Percentiles rank a stretch among this genome's conserved stretches.
phyloP scores from a whole-genome alignment of 441 rosid species.

The Gossypium gossypioides region DNA sequence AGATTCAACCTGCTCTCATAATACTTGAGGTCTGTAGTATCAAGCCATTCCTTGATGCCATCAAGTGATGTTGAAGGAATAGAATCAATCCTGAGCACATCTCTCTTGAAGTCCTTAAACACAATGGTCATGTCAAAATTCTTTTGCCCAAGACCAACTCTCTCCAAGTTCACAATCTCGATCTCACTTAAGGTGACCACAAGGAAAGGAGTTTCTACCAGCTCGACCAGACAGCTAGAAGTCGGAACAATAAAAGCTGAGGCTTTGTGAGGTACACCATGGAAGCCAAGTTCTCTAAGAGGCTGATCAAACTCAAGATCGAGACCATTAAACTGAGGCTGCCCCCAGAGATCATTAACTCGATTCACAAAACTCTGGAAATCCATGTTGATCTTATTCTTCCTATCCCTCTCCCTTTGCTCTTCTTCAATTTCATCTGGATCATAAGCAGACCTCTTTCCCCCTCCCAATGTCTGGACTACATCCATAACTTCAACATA shows the following conservation, averaged over 20 bases:
- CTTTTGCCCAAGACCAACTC: conserved; percentile 87
- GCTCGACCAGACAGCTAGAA: conserved; percentile 81
- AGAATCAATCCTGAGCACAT: conserved; percentile 79
- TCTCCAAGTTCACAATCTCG: conserved; percentile 86
- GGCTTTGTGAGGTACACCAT: conserved; percentile 74
- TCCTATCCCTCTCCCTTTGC: conserved; percentile 76
- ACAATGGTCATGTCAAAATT: conserved; percentile 83
- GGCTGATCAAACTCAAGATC: conserved; percentile 96
- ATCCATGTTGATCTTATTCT: conserved; percentile 79
- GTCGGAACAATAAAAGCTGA: conserved; percentile 77
- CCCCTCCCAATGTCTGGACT: conserved; percentile 75
- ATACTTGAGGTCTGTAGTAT: conserved; percentile 76
- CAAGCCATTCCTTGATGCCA: conserved; percentile 87
- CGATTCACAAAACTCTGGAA: conserved; percentile 72
- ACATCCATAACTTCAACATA: conserved; percentile 81
- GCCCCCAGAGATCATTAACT: conserved; percentile 79
- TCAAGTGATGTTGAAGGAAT: conserved; percentile 73
- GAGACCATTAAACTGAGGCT: conserved; percentile 54
- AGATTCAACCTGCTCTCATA: conserved; percentile 89
- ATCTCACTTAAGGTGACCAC: conserved; percentile 79
- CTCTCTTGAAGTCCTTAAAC: conserved; percentile 79
- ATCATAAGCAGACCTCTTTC: conserved; percentile 82
- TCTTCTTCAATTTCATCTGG: conserved; percentile 95
- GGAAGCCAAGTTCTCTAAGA: conserved; percentile 80
- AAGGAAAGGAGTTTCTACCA: conserved; percentile 68